Base-by-base conservation (phyloP, 2,329 filamentous ascomycete genomes). In the Albophoma yamanashiensis region DNA sequence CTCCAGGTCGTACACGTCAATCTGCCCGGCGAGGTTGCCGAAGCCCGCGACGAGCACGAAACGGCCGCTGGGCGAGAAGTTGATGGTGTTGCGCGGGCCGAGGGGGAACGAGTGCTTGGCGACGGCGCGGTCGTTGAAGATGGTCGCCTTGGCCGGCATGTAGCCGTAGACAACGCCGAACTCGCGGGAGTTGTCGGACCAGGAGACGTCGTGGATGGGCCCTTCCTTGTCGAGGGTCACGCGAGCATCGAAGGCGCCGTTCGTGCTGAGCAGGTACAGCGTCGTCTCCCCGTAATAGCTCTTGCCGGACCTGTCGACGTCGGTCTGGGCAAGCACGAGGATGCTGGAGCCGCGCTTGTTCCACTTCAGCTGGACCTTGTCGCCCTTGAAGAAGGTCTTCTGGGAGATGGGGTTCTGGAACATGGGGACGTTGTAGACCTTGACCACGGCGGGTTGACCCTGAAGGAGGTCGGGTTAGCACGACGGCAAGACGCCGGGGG, bases 261-360 rank as follows among this genome's bases (percentile, higher is more conserved):
- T 95, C 64, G 92, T 89, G 74, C 91, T 96, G 64, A 99, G 83
- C 67, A 99, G 83, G 77, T 97, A 97, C 71, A 99, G 86, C 64
- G 91, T 97, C 12, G 94, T 97, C 79, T 99, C 94, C 71, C 94
- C 94, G 68, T 99, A 99, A 79, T 99, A 99, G 77, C 91, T 97
- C 85, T 97, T 97, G 76, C 95, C 95, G 61, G 92, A 92, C 79
- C 94, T 95, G 77, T 99, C 94, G 59, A 97, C 94, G 64, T 99
- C 94, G 39, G 94, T 99, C 79, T 97, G 92, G 60, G 94, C 93
- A 69, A 99, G 84, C 66, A 97, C 93, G 70, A 99, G 89, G 71
- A 97, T 76, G 72, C 88, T 93, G 43, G 92, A 96, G 58, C 94
- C 94, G 63, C 91, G 81, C 66, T 88, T 85, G 76, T 99, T 99